Evolutionary conservation across 2,329 filamentous ascomycete species (phyloP), one percentile per base, ranked within the genome.

Genomic region (Didymella lethalis): DNA sequence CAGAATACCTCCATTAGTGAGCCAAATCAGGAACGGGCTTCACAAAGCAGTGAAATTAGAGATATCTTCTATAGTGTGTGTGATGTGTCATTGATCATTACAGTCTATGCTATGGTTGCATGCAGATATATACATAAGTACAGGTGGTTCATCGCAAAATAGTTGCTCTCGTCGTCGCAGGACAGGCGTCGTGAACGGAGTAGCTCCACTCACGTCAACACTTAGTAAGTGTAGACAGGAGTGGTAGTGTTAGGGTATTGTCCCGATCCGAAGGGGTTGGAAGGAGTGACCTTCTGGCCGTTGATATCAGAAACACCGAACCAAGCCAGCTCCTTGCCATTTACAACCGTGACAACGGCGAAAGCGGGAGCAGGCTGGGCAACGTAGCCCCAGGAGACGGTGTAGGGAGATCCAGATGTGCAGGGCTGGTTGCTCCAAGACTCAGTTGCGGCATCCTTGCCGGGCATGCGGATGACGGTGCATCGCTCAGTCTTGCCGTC

Each of bases 291-390:
- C 43, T 52, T 45, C 32, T 54, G 57, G 47, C 63, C 63, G 26
- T 65, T 65, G 31, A 63, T 36, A 26, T 65, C 49, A 11, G 63
- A 53, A 18, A 59, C 58, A 40, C 63, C 63, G 43, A 65, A 65
- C 63, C 63, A 65, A 26, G 63, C 57, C 4, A 65, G 31, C 53
- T 65, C 52, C 23, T 49, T 52, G 43, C 61, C 55, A 34, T 63
- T 59, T 25, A 55, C 53, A 14, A 65, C 48, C 4, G 61, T 65
- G 40, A 65, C 31, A 23, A 65, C 61, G 36, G 61, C 61, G 23
- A 56, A 63, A 1, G 63, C 50, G 1, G 63, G 63, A 7, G 48
- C 61, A 20, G 63, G 63, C 41, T 59, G 28, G 7, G 61, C 48
- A 26, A 34, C 12, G 44, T 65, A 65, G 23, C 63, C 61, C 63